A percentile compares a stretch with the other conserved stretches of the same genome.
phyloP scores from a whole-genome alignment of 371 early-diverging fungal genomes.

The Mucor sp. region DNA sequence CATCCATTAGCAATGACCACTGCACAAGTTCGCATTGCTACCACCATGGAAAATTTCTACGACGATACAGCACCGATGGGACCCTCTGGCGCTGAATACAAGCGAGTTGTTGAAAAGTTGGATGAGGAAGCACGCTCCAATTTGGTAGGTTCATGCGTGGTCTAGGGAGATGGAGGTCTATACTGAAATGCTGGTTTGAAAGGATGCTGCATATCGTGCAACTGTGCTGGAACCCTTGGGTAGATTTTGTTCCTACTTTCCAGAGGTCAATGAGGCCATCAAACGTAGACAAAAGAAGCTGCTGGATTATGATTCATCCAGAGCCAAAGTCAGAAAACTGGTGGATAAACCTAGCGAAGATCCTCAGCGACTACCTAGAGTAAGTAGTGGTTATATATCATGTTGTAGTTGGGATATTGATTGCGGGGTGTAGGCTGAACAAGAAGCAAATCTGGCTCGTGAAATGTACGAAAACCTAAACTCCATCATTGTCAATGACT shows the following conservation, averaged over 20 bases:
- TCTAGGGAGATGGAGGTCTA: background rate
- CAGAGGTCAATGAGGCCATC: slow-evolving; percentile 91
- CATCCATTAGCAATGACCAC: slow-evolving; percentile 87
- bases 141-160: slow-evolving; percentile 48
- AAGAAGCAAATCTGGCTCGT: slow-evolving; percentile 73
- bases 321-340: slow-evolving; percentile 75
- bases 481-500: slow-evolving; percentile 76
- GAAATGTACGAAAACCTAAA: slow-evolving; percentile 85
- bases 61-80: slow-evolving; percentile 52
- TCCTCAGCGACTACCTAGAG: slow-evolving; percentile 65
- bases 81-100: slow-evolving; percentile 64
- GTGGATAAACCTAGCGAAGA: slow-evolving; percentile 83
- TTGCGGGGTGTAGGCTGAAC: slow-evolving; percentile 65
- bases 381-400: slow-evolving; percentile 9
- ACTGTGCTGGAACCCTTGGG: slow-evolving; percentile 91
- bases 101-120: slow-evolving; percentile 72
- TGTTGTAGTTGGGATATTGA: too few relatives aligned
- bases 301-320: slow-evolving; percentile 85
- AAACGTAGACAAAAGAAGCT: slow-evolving; percentile 86
- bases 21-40: slow-evolving; percentile 82
- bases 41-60: slow-evolving; percentile 77
- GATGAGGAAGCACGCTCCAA: slow-evolving; percentile 80
- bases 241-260: slow-evolving; percentile 84
- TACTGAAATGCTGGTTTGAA: slow-evolving; percentile 11
- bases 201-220: slow-evolving; percentile 79